A percentile compares a stretch with the other conserved stretches of the same genome.
Conservation (phyloP, 1,284 basidiomycete genomes). For the Ustilago bromivora region DNA sequence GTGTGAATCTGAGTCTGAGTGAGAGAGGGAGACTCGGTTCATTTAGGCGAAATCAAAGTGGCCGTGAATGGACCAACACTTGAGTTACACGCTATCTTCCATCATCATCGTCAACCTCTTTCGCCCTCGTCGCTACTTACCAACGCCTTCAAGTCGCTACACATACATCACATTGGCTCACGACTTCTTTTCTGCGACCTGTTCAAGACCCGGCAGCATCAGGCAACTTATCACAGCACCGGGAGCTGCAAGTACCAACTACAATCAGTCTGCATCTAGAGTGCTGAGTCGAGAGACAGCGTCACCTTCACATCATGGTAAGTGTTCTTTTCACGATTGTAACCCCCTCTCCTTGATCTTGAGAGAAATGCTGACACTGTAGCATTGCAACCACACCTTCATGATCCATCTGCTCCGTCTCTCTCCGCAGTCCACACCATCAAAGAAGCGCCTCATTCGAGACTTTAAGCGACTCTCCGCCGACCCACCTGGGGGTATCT, state of each 20-base stretch:
- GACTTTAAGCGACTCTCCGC: slow-evolving; percentile 89
- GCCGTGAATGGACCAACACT: slow-evolving; percentile 30
- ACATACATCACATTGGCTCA: not conserved
- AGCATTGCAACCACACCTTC: not conserved
- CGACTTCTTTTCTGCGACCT: not conserved
- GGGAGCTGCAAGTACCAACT: not conserved
- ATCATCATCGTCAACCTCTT: slow-evolving; percentile 9
- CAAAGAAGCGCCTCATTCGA: slow-evolving; percentile 66
- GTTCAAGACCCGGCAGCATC: not conserved
- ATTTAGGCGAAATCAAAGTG: not conserved
- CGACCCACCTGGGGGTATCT: slow-evolving; percentile 94
- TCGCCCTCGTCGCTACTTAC: not conserved
- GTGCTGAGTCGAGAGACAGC: not conserved
- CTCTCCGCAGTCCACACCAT: slow-evolving; percentile 62
- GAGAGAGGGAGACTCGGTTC: slow-evolving; percentile 3
- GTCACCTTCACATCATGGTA: slow-evolving; percentile 14
- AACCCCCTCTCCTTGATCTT: not conserved
- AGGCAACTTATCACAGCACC: not conserved
- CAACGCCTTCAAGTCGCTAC: not conserved
- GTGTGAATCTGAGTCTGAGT: not conserved
- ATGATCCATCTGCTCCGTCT: not conserved
- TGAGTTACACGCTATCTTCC: not conserved
- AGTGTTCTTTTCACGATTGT: not conserved
- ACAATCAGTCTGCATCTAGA: not conserved
- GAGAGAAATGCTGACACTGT: too few relatives aligned